Conservation (phyloP, 1,284 basidiomycete species). For the Sanghuangporus baumii region DNA sequence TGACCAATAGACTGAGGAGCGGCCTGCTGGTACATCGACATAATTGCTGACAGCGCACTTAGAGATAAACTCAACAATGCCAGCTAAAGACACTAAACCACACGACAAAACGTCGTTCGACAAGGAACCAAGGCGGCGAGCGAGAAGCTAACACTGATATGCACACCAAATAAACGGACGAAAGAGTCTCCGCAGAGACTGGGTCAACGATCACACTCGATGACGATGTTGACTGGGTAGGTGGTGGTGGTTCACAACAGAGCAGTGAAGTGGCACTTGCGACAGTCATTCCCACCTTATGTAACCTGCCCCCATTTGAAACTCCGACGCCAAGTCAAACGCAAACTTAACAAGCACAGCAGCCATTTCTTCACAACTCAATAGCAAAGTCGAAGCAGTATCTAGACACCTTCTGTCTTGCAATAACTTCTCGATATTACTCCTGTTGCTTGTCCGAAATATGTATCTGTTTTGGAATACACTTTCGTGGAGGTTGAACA, state of each 20-base stretch:
- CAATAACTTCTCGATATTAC: not conserved
- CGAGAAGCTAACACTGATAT: conserved; percentile 9
- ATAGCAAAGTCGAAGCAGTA: not conserved
- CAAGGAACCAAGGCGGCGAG: not conserved
- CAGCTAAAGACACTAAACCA: not conserved
- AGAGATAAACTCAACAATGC: not conserved
- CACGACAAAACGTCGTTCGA: not conserved
- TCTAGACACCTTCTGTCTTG: not conserved
- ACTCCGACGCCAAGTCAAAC: not conserved
- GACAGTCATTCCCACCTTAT: not conserved
- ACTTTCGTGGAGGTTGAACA: too few species aligned
- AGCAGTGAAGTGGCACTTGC: conserved; percentile 11
- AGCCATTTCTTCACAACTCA: not conserved
- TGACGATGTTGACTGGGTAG: conserved; percentile 11
- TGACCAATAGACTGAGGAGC: conserved; percentile 7
- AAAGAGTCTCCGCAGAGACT: conserved; percentile 12
- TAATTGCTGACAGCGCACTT: conserved; percentile 5
- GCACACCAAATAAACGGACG: conserved; percentile 7
- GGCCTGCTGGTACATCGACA: conserved; percentile 17
- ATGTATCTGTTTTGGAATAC: not conserved
- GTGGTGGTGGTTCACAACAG: conserved; percentile 40
- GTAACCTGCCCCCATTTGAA: not conserved
- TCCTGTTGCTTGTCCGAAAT: not conserved
- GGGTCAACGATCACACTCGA: conserved; percentile 20
- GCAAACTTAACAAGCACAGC: not conserved